Base-by-base conservation (phyloP, 2,329 filamentous ascomycete species). In the Fusarium algeriense region DNA sequence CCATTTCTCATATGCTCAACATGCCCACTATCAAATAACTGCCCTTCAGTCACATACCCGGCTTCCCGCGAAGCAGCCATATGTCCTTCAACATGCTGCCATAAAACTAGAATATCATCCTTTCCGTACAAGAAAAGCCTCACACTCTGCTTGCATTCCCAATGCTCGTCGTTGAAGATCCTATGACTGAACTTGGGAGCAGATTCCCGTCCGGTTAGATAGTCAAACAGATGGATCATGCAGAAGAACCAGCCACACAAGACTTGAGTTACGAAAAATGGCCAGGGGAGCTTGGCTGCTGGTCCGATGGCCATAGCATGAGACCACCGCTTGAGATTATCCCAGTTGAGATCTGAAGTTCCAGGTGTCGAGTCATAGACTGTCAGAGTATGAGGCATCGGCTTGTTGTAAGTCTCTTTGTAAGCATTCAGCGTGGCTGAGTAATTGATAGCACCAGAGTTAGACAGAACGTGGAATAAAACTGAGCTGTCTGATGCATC, bases 291-390 rank as follows among this genome's bases (percentile, higher is more conserved):
- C 5, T 32, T 50, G 2, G 52, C 13, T 6, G 52, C 52, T 12
- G 40, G 1, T 0, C 61, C 45, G 6, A 66, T 28, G 0, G 63
- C 63, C 63, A 66, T 66, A 3, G 63, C 63, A 3, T 32, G 20
- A 11, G 63, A 66, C 30, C 62, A 66, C 20, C 63, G 28, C 3
- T 46, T 66, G 4, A 66, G 44, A 4, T 66, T 66, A 1, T 20
- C 40, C 63, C 63, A 66, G 0, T 34, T 60, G 0, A 58, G 38
- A 12, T 49, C 9, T 0, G 61, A 26, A 3, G 46, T 48, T 1
- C 63, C 44, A 1, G 63, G 63, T 1, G 52, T 35, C 0, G 63
- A 66, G 40, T 66, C 63, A 14, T 60, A 66, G 0, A 66, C 61
- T 0, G 52, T 59, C 1, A 66, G 37, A 1, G 4, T 7, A 26